Conservation (phyloP, 768 basidiomycete genomes). For the Tephrocybe rancida region DNA sequence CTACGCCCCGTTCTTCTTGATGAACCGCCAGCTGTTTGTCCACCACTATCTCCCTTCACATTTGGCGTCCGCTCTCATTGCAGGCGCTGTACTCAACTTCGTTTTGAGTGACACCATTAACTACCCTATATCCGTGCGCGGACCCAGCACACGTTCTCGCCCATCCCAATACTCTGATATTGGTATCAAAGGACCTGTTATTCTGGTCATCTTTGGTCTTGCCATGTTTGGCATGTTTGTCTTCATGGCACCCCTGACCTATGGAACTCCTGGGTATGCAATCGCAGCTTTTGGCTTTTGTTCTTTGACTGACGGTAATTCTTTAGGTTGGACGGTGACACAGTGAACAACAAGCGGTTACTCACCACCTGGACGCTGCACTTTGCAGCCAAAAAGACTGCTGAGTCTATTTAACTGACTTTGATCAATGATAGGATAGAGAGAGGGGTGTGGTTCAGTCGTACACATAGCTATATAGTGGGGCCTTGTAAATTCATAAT, state of each 20-base stretch:
- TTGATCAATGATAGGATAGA: not conserved
- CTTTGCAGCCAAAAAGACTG: slow-evolving; percentile 74
- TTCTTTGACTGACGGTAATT: slow-evolving; percentile 18
- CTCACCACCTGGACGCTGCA: slow-evolving; percentile 94
- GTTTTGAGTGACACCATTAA: slow-evolving; percentile 89
- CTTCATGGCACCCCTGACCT: slow-evolving; percentile 89
- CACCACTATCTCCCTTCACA: slow-evolving; percentile 99
- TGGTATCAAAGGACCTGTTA: slow-evolving; percentile 74
- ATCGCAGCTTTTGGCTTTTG: slow-evolving; percentile 2
- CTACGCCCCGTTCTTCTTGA: slow-evolving; percentile 96
- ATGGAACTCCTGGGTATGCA: slow-evolving; percentile 92
- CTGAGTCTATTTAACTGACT: slow-evolving; percentile 32
- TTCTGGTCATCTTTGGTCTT: slow-evolving; percentile 58
- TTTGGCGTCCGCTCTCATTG: slow-evolving; percentile 87
- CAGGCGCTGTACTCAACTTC: slow-evolving; percentile 91
- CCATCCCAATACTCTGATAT: slow-evolving; percentile 69
- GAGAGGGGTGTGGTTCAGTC: not conserved
- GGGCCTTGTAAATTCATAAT: slow-evolving; percentile 19
- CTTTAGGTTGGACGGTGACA: slow-evolving; percentile 76
- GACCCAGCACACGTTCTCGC: slow-evolving; percentile 62
- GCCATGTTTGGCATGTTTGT: slow-evolving; percentile 66
- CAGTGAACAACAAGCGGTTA: slow-evolving; percentile 83
- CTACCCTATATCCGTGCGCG: slow-evolving; percentile 83
- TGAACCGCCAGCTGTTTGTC: slow-evolving; percentile 95
- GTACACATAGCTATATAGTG: slow-evolving; percentile 9